Evolutionary conservation across 2,329 filamentous ascomycete species (phyloP).

Genomic region (Stachybotrys chlorohalonatus): DNA sequence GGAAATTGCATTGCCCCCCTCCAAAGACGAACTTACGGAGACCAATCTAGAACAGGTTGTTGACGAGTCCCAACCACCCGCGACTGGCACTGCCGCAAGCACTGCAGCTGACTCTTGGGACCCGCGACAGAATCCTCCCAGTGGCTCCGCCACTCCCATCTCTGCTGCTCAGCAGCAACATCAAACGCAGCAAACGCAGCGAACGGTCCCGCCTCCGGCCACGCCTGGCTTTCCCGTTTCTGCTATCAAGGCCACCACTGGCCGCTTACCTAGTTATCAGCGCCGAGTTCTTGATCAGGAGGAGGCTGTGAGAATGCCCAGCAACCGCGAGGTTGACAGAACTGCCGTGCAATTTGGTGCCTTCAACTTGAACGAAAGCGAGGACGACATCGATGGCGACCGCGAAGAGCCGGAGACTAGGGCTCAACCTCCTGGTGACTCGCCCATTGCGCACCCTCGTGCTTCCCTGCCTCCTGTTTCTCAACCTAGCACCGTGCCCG

Average conservation of each 20-base stretch:
- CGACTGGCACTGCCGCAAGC: slow-evolving; percentile 78
- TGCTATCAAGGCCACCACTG: slow-evolving; percentile 67
- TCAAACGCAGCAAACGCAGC: slow-evolving; percentile 40
- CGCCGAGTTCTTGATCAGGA: slow-evolving; percentile 87
- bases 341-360: slow-evolving; percentile 94
- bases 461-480: slow-evolving; percentile 73
- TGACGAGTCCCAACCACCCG: slow-evolving; percentile 67
- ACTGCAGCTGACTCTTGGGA: slow-evolving; percentile 83
- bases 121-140: slow-evolving; percentile 49
- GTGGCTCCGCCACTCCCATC: slow-evolving; percentile 56
- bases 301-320: slow-evolving; percentile 96
- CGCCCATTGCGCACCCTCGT: slow-evolving; percentile 75
- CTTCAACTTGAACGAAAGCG: slow-evolving; percentile 76
- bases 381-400: slow-evolving; percentile 88
- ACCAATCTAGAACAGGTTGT: slow-evolving; percentile 86
- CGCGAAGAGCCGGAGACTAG: slow-evolving; percentile 93
- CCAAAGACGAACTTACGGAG: slow-evolving; percentile 79
- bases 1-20: slow-evolving; percentile 52
- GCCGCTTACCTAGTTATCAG: slow-evolving; percentile 71
- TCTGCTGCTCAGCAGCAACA: slow-evolving; percentile 55
- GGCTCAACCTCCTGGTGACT: slow-evolving; percentile 86
- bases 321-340: slow-evolving; percentile 88
- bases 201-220: slow-evolving; percentile 34
- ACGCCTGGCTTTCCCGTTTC: slow-evolving; percentile 62
- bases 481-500: slow-evolving; percentile 44